Conservation (phyloP, 1,284 basidiomycete genomes). For the Fomitopsis schrenkii region DNA sequence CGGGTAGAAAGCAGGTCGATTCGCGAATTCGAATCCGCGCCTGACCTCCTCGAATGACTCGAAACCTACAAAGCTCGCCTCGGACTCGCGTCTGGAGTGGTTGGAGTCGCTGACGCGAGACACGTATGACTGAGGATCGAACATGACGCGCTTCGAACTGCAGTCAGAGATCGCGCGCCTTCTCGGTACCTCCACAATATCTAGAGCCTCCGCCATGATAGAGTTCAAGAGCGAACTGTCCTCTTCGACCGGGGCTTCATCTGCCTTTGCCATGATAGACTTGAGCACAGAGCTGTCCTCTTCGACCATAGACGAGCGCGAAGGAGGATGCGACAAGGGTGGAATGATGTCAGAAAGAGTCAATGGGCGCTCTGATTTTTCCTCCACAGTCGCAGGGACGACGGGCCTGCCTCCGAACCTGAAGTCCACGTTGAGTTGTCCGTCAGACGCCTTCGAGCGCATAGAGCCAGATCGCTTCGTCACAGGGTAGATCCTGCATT, state of each 20-base stretch:
- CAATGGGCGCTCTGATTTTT: slow-evolving; percentile 31
- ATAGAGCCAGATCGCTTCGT: slow-evolving; percentile 23
- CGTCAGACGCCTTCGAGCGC: slow-evolving; percentile 50
- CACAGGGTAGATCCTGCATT: slow-evolving; percentile 22
- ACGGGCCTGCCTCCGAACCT: slow-evolving; percentile 62
- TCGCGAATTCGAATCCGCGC: slow-evolving; percentile 69
- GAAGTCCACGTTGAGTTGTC: slow-evolving; percentile 64
- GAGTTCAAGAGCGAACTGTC: slow-evolving; percentile 41
- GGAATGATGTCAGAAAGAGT: slow-evolving; percentile 75
- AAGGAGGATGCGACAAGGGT: slow-evolving; percentile 46
- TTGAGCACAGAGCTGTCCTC: slow-evolving; percentile 56
- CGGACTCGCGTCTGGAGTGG: slow-evolving; percentile 49
- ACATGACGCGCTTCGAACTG: slow-evolving; percentile 30
- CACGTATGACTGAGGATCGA: neutral
- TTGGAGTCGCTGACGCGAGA: slow-evolving; percentile 10
- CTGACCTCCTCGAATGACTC: slow-evolving; percentile 72
- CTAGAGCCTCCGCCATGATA: slow-evolving; percentile 46
- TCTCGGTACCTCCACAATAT: slow-evolving; percentile 15
- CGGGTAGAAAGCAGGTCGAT: slow-evolving; percentile 63
- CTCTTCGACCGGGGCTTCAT: slow-evolving; percentile 7
- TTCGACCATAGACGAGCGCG: slow-evolving; percentile 35
- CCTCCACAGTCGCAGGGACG: slow-evolving; percentile 18
- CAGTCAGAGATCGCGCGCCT: slow-evolving; percentile 41
- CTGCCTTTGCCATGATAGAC: slow-evolving; percentile 53
- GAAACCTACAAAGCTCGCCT: slow-evolving; percentile 62